Evolutionary conservation across 306 rosid species (phyloP).

Genomic region (Datisca glomerata): DNA sequence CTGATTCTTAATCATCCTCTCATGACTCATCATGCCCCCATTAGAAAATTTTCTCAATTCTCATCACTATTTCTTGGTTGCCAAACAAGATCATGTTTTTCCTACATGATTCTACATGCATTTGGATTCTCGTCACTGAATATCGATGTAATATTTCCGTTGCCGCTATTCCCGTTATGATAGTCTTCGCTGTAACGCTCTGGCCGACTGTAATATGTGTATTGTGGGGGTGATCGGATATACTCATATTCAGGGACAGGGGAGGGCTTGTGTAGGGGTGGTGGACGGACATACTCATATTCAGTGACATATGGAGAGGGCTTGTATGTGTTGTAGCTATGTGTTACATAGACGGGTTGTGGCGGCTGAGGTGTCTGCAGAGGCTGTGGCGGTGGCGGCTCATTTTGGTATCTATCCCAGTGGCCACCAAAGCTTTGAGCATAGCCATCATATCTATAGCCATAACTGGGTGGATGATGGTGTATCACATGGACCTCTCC

Average conservation of each 20-base stretch:
- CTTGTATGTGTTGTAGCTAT: constrained; percentile 51
- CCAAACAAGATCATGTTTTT: too few relatives aligned
- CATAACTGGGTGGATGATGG: constrained; percentile 30
- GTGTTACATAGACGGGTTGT: constrained; percentile 30
- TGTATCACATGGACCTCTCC: constrained; percentile 35
- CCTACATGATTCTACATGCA: constrained; percentile 60
- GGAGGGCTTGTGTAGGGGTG: constrained; percentile 30
- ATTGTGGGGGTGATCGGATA: constrained; percentile 26
- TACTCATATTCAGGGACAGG: constrained; percentile 54
- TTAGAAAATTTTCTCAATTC: constrained; percentile 1
- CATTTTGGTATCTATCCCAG: constrained; percentile 21
- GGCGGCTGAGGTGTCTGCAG: too few relatives aligned
- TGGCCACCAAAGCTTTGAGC: constrained; percentile 23
- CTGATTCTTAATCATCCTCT: constrained; percentile 38
- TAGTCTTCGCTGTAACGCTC: constrained; percentile 39
- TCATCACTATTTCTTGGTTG: too few relatives aligned
- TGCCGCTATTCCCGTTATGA: constrained; percentile 13
- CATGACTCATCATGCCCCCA: constrained; percentile 16
- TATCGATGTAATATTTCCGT: constrained; percentile 45
- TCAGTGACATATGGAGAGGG: constrained; percentile 53
- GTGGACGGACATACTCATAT: constrained; percentile 44
- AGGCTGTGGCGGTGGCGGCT: constrained; percentile 1
- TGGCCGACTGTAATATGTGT: constrained; percentile 24
- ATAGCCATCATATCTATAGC: constrained; percentile 21
- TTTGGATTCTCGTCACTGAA: constrained; percentile 95